Evolutionary conservation across 2,329 filamentous ascomycete genomes (phyloP), one percentile per base, ranked within the genome.

Genomic region (Talaromyces amestolkiae): DNA sequence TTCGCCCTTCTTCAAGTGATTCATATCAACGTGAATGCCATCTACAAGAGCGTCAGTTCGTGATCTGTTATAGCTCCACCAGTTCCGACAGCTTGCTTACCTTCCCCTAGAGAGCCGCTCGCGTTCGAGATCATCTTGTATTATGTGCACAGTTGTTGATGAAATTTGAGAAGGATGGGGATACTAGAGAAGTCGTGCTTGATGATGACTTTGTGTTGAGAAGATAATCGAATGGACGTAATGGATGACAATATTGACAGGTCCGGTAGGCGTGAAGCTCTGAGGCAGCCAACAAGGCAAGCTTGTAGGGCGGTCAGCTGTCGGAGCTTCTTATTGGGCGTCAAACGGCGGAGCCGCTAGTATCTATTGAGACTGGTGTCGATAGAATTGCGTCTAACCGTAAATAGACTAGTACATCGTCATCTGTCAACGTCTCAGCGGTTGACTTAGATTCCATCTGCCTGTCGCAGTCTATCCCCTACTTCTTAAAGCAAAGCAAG

Each of bases 11-110:
- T 99, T 99, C 80, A 99, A 84, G 76, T 95, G 90, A 76, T 98
- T 92, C 95, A 99, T 99, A 78, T 99, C 95, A 73, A 99, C 86
- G 80, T 99, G 95, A 78, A 99, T 98, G 78, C 95, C 95, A 93
- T 99, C 95, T 98, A 74, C 68, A 66, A 68, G 5, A 61, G 27
- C 37, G 17, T 47, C n/a, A 63, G 51, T 33, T 56, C 11, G 49
- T 43, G 15, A 31, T 51, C 24, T 22, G 27, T 63, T n/a, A 39
- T 53, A 65, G 63, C 58, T 63, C 31, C 35, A 45, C 31, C 41
- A 24, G 43, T 9, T 11, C 39, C 37, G 37, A 67, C 68, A 68
- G 63, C 74, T 56, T 59, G 37, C 56, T 69, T 54, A 80, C 78
- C 78, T 77, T 82, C 79, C 54, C 79, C 79, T 22, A 82, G 75